phyloP scores from a whole-genome alignment of 192 early-diverging fungal species.

The Coemansia sp. region DNA sequence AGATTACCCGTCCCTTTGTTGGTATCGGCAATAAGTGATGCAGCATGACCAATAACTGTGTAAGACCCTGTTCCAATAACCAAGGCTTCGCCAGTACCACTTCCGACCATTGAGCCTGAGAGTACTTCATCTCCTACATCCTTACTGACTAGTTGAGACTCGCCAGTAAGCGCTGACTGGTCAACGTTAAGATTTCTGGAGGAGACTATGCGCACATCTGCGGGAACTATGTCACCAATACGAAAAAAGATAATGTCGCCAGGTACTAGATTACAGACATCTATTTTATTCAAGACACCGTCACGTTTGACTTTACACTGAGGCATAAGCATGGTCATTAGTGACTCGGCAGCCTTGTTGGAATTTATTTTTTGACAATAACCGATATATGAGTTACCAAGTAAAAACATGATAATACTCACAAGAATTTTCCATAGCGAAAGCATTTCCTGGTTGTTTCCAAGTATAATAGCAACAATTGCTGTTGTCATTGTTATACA shows the following conservation, averaged over 20 bases:
- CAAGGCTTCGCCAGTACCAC: conserved; percentile 72
- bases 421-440: conserved; percentile 83
- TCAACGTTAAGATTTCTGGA: conserved; percentile 65
- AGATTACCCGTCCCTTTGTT: conserved; percentile 71
- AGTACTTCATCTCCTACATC: conserved; percentile 69
- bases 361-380: conserved; percentile 86
- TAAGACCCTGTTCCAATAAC: conserved; percentile 78
- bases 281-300: conserved; percentile 73
- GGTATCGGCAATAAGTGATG: conserved; percentile 69
- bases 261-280: conserved; percentile 74
- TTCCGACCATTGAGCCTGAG: conserved; percentile 78
- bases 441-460: conserved; percentile 63
- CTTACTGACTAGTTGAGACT: conserved; percentile 69
- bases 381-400: conserved; percentile 83
- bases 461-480: conserved; percentile 74
- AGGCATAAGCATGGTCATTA: conserved; percentile 88
- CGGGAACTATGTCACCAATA: conserved; percentile 86
- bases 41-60: conserved; percentile 83
- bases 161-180: conserved; percentile 72
- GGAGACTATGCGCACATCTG: conserved; percentile 80
- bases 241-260: conserved; percentile 87
- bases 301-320: conserved; percentile 86
- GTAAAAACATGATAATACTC: conserved; percentile 75
- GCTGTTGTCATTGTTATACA: conserved; percentile 83
- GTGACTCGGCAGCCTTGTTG: conserved; percentile 85